Evolutionary conservation across 768 basidiomycete species (phyloP), one percentile per base, ranked within the genome.

Genomic region (Mycena latifolia): DNA sequence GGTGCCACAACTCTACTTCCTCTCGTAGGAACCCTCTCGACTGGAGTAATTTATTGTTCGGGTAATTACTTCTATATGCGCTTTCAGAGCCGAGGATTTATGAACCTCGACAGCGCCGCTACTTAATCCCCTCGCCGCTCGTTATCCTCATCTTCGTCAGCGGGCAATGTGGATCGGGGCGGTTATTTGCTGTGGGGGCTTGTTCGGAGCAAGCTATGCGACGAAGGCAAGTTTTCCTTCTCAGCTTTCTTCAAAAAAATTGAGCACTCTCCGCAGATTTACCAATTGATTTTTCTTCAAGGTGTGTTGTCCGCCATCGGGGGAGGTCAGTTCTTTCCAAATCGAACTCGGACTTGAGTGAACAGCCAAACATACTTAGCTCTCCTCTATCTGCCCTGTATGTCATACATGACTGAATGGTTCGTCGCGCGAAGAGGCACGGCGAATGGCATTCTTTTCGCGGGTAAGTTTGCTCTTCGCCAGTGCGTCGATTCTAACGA

Each of bases 401-500:
- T 77, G 12, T 72, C 70, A 1, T 75, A 71, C 53, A 52, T 78
- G n/a, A 67, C 77, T 3, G 78, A 79, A 67, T 79, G 77, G 78
- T 79, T 78, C 55, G 71, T 75, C 28, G 60, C 58, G 12, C 69
- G 74, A 9, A 57, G 76, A 35, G 77, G 76, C 6, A 63, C 75
- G 4, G 78, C 77, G 12, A 77, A 74, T 39, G 77, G 78, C 3
- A 72, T 77, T n/a, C 71, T 78, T 24, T 76, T 76, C 50, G 76
- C 76, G 25, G 78, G 77, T 65, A 41, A 11, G 66, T 61, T 14
- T 39, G 7, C 24, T 20, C 12, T 43, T 27, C 12, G 18, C 7
- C 25, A 22, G 29, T 12, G 11, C 15, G 43, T 28, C 33, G 29
- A 48, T 24, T 15, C 46, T 37, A 18, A 25, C 12, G 17, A 22